Evolutionary conservation across 176 grass and related monocot species (phyloP).

Genomic region (Cenchrus fungigraminus): DNA sequence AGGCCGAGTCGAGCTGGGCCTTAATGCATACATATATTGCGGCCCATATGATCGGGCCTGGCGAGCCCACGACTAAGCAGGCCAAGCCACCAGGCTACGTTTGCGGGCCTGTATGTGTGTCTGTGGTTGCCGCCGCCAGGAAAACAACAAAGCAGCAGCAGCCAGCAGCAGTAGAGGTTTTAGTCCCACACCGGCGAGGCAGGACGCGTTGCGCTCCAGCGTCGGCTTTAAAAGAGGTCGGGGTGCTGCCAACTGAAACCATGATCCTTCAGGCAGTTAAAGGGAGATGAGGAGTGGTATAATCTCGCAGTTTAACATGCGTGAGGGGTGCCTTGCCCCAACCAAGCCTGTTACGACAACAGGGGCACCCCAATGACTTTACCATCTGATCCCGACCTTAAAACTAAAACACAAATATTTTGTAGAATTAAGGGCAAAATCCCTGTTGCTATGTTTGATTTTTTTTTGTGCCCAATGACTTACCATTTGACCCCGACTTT

Average conservation of each 20-base stretch:
- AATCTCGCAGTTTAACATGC: neutral
- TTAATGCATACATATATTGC: too few relatives aligned
- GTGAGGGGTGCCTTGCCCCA: slow-evolving; percentile 49
- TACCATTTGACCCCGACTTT: slow-evolving; percentile 39
- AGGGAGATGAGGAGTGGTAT: slow-evolving; percentile 54
- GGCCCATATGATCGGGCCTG: too few relatives aligned
- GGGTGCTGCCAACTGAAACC: rapidly evolving
- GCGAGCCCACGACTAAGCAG: too few relatives aligned
- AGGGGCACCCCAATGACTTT: slow-evolving; percentile 16
- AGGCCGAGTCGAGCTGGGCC: too few relatives aligned
- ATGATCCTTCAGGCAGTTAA: slow-evolving; percentile 62
- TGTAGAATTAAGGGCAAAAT: too few relatives aligned
- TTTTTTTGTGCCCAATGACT: neutral
- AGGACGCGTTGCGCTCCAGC: rapidly evolving
- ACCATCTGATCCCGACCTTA: slow-evolving; percentile 42
- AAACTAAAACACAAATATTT: too few relatives aligned
- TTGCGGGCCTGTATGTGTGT: too few relatives aligned
- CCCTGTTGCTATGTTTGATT: too few relatives aligned
- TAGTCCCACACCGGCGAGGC: slow-evolving; percentile 12
- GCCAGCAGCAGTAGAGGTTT: neutral
- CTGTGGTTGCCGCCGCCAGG: too few relatives aligned
- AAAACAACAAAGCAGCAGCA: too few relatives aligned
- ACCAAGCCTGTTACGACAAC: slow-evolving; percentile 55
- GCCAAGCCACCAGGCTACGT: too few relatives aligned
- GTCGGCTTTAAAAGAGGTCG: neutral